These are phyloP conservation scores for Pichia membranifaciens DNA, from an alignment of 805 yeast species.

Conservation along the genomic window DNA sequence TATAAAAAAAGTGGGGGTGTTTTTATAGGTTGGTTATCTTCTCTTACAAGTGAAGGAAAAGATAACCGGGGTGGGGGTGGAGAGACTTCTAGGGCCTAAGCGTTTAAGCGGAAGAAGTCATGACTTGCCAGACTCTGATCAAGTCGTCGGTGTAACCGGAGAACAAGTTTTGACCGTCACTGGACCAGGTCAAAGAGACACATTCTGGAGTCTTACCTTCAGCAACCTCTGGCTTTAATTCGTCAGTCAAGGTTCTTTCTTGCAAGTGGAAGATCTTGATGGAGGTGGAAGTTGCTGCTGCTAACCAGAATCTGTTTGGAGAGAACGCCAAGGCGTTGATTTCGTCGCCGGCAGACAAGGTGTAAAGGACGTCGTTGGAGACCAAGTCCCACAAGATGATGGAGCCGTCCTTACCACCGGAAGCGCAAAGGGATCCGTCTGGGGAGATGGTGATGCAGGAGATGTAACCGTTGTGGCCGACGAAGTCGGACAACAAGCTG, in stretches of 20 bases:
- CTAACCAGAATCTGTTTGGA: constrained; percentile 99
- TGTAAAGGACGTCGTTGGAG: constrained; percentile 80
- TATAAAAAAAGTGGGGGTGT: constrained; percentile 1
- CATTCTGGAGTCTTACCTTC: constrained; percentile 97
- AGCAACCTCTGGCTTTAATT: constrained; percentile 96
- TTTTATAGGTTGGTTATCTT: too few relatives aligned
- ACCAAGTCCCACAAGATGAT: constrained; percentile 97
- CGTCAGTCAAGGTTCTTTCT: constrained; percentile 90
- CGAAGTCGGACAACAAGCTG: constrained; percentile 86
- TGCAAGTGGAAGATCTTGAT: constrained; percentile 98
- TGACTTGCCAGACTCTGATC: constrained; percentile 99
- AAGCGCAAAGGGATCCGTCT: constrained; percentile 98
- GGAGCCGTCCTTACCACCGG: constrained; percentile 99
- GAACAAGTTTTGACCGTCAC: constrained; percentile 98
- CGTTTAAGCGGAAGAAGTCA: constrained; percentile 58
- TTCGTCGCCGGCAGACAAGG: constrained; percentile 92
- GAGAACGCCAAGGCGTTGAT: constrained; percentile 98
- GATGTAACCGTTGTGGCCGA: constrained; percentile 99
- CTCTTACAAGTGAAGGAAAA: background rate
- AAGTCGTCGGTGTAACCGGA: constrained; percentile 99
- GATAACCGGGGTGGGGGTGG: too few relatives aligned
- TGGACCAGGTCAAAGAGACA: constrained; percentile 98
- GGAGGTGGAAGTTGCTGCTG: constrained; percentile 98
- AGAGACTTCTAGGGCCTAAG: background rate
- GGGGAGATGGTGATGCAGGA: constrained; percentile 97